Conservation (phyloP, 2,329 filamentous ascomycete species). For the Fusarium fracticaudum region DNA sequence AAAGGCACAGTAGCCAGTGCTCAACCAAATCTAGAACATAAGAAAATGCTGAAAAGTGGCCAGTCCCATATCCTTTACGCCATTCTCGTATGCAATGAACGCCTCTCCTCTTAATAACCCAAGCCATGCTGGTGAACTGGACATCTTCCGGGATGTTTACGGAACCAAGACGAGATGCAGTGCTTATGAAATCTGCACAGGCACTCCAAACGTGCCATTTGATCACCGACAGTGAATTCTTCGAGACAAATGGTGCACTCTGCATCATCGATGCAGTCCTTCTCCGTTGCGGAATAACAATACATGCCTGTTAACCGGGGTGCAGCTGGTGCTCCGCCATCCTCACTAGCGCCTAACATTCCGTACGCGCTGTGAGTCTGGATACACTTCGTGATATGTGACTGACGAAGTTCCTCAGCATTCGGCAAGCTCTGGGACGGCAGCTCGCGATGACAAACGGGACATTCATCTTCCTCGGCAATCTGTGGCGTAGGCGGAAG, state of each 20-base stretch:
- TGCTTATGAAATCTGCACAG: slow-evolving; percentile 70
- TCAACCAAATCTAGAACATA: slow-evolving; percentile 31
- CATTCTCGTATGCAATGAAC: slow-evolving; percentile 35
- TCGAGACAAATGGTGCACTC: slow-evolving; percentile 76
- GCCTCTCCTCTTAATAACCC: slow-evolving; percentile 53
- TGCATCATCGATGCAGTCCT: slow-evolving; percentile 73
- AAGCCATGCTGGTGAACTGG: slow-evolving; percentile 73
- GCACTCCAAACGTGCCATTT: slow-evolving; percentile 74
- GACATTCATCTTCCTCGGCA: slow-evolving; percentile 81
- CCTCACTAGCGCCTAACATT: slow-evolving; percentile 44
- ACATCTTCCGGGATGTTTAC: slow-evolving; percentile 69
- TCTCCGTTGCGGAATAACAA: slow-evolving; percentile 71
- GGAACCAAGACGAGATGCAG: slow-evolving; percentile 72
- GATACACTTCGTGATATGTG: slow-evolving; percentile 69
- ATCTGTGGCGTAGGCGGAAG: slow-evolving; percentile 60
- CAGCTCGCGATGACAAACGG: slow-evolving; percentile 77
- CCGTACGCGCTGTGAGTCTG: slow-evolving; percentile 62
- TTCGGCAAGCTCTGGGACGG: slow-evolving; percentile 65
- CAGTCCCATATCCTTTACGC: slow-evolving; percentile 24
- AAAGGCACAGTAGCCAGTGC: slow-evolving; percentile 25
- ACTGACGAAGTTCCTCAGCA: slow-evolving; percentile 64
- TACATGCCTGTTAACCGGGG: slow-evolving; percentile 68
- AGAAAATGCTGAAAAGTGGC: slow-evolving; percentile 23
- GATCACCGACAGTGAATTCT: slow-evolving; percentile 69
- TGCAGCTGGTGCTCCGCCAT: slow-evolving; percentile 43